Percentiles rank a stretch among this genome's conserved stretches.
These are phyloP conservation scores for Xanthoparmelia taractica DNA, from an alignment of 495 filamentous ascomycete species.

Conservation along the genomic window DNA sequence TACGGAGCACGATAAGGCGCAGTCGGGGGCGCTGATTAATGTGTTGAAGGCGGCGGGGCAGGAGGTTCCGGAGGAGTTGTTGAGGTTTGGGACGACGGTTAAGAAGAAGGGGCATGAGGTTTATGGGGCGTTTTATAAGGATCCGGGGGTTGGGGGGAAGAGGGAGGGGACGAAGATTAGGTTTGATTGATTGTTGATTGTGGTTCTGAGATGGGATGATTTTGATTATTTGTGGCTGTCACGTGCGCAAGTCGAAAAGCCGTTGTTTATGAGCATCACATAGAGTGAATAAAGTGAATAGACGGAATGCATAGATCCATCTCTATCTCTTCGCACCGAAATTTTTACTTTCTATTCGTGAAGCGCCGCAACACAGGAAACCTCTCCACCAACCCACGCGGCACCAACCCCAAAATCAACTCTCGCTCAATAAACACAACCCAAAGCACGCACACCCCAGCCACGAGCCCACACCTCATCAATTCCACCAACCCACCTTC, in stretches of 20 bases:
- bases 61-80: conserved; percentile 72
- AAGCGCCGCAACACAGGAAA: conserved; percentile 3
- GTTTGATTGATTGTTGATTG: conserved; percentile 40
- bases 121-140: conserved; percentile 90
- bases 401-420: conserved; percentile 3
- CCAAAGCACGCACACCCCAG: conserved; percentile 43
- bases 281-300: not conserved
- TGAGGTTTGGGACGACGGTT: conserved; percentile 95
- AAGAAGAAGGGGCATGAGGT: conserved; percentile 94
- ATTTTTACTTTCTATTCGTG: too few relatives aligned
- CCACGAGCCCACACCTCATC: conserved; percentile 43
- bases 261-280: not conserved
- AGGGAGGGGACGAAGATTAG: conserved; percentile 87
- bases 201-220: not conserved
- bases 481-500: conserved; percentile 38
- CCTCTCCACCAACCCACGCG: conserved; percentile 2
- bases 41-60: conserved; percentile 86
- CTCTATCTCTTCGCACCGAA: not conserved
- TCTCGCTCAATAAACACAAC: conserved; percentile 38
- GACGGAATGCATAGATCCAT: not conserved
- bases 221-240: not conserved
- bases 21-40: conserved; percentile 83
- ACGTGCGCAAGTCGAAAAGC: not conserved
- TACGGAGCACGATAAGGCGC: conserved; percentile 85
- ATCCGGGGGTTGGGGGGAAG: conserved; percentile 50